These are phyloP conservation scores for Batkoa obscura DNA, from an alignment of 371 early-diverging fungal genomes.

Conservation along the genomic window DNA sequence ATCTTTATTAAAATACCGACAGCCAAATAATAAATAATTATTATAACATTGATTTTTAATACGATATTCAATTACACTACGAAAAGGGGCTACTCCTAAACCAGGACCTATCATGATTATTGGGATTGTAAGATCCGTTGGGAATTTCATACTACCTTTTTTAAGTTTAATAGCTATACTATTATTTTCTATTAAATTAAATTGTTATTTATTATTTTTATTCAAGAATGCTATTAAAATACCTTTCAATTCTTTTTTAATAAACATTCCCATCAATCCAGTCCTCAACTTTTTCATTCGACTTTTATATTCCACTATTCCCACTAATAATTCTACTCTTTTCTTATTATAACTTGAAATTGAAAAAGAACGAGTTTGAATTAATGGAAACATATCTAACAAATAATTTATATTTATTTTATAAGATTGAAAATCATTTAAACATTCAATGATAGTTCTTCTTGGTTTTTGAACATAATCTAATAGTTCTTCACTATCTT, in stretches of 20 bases:
- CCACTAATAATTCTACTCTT: conserved; percentile 54
- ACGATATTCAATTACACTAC: conserved; percentile 58
- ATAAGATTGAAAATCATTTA: conserved; percentile 58
- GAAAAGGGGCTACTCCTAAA: conserved; percentile 85
- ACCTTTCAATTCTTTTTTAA: conserved; percentile 15
- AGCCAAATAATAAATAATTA: conserved; percentile 67
- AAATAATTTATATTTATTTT: conserved; percentile 58
- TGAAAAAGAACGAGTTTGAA: conserved; percentile 67
- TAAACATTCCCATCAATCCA: conserved; percentile 71
- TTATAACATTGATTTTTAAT: conserved; percentile 20
- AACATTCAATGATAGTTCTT: conserved; percentile 61
- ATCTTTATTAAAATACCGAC: conserved; percentile 46
- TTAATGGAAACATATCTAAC: conserved; percentile 57
- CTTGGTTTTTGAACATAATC: conserved; percentile 57
- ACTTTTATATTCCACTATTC: conserved; percentile 71
- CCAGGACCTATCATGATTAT: conserved; percentile 61
- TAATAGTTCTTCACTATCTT: conserved; percentile 48
- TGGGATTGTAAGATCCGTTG: conserved; percentile 22
- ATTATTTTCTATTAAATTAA: not conserved
- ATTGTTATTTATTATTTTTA: no score
- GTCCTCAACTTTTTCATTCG: conserved; percentile 37
- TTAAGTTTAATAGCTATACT: conserved; percentile 31
- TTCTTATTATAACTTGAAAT: conserved; percentile 40
- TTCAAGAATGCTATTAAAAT: no score
- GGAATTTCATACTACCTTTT: conserved; percentile 54